Percentiles rank a stretch among this genome's conserved stretches.
Conservation (phyloP, 768 basidiomycete genomes). For the Lentinula edodes region DNA sequence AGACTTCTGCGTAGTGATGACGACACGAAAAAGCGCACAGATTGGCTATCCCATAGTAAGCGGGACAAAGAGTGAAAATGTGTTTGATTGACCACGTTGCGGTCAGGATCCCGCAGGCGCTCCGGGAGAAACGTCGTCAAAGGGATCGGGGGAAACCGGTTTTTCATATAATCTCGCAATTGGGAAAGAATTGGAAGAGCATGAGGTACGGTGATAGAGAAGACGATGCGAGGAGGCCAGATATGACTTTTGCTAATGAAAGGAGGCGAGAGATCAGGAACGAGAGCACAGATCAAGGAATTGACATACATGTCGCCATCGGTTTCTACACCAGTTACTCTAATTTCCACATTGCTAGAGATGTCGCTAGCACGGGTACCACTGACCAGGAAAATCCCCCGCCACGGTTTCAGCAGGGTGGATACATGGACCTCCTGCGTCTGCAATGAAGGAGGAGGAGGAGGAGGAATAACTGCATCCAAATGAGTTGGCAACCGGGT, state of each 20-base stretch:
- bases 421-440: not conserved
- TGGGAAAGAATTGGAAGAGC: slow-evolving; percentile 30
- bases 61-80: slow-evolving; percentile 52
- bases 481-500: slow-evolving; percentile 60
- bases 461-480: slow-evolving; percentile 51
- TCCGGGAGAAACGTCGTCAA: slow-evolving; percentile 63
- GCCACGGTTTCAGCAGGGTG: slow-evolving; percentile 41
- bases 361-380: slow-evolving; percentile 43
- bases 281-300: not conserved
- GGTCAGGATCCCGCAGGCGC: slow-evolving; percentile 43
- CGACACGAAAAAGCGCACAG: slow-evolving; percentile 32
- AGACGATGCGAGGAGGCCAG: slow-evolving; percentile 45
- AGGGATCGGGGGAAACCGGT: slow-evolving; percentile 22
- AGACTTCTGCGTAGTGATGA: not conserved
- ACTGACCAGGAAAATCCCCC: slow-evolving; percentile 47
- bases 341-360: slow-evolving; percentile 44
- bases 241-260: slow-evolving; percentile 38
- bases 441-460: slow-evolving; percentile 16
- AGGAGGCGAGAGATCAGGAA: not conserved
- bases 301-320: slow-evolving; percentile 58
- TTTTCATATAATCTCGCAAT: not conserved
- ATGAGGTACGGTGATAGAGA: slow-evolving; percentile 36
- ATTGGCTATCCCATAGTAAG: slow-evolving; percentile 44
- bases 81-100: slow-evolving; percentile 44
- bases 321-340: slow-evolving; percentile 62